A percentile compares a stretch with the other conserved stretches of the same genome.
phyloP scores from a whole-genome alignment of 441 rosid species.

The Adansonia madagascariensis region DNA sequence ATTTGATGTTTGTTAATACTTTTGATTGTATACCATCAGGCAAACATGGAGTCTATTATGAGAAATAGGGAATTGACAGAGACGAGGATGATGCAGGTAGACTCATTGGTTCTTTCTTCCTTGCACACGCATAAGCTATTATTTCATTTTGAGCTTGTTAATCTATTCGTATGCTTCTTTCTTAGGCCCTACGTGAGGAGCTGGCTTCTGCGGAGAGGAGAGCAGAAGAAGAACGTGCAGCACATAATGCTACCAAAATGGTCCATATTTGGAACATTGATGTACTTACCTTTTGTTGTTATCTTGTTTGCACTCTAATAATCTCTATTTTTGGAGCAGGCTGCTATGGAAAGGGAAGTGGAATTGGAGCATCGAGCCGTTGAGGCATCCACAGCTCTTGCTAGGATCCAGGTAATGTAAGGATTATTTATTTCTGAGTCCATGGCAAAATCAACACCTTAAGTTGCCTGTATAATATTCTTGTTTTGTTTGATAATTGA shows the following conservation, averaged over 20 bases:
- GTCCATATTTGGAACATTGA: conserved; percentile 43
- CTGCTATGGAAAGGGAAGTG: conserved; percentile 97
- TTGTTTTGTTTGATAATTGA: conserved; percentile 18
- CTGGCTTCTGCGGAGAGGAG: conserved; percentile 86
- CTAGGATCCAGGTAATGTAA: conserved; percentile 85
- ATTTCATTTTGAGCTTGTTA: conserved; percentile 2
- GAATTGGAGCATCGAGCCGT: conserved; percentile 95
- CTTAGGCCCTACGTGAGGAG: conserved; percentile 96
- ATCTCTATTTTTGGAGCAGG: conserved; percentile 54
- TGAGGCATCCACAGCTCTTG: conserved; percentile 91
- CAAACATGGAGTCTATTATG: conserved; percentile 93
- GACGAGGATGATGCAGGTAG: conserved; percentile 99
- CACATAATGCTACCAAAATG: conserved; percentile 96
- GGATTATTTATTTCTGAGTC: conserved; percentile 30
- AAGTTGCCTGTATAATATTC: neutral
- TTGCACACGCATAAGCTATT: neutral
- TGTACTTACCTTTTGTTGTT: conserved; percentile 26
- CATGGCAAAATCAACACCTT: neutral
- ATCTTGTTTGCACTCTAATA: conserved; percentile 23
- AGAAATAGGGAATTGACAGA: conserved; percentile 96
- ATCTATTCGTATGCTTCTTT: conserved; percentile 35
- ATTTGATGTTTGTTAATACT: conserved; percentile 21
- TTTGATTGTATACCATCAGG: conserved; percentile 51
- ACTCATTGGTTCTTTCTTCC: conserved; percentile 26
- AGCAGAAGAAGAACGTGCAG: conserved; percentile 93